These are phyloP conservation scores for Fusarium napiforme DNA, from an alignment of 2,329 filamentous ascomycete genomes.

Conservation along the genomic window DNA sequence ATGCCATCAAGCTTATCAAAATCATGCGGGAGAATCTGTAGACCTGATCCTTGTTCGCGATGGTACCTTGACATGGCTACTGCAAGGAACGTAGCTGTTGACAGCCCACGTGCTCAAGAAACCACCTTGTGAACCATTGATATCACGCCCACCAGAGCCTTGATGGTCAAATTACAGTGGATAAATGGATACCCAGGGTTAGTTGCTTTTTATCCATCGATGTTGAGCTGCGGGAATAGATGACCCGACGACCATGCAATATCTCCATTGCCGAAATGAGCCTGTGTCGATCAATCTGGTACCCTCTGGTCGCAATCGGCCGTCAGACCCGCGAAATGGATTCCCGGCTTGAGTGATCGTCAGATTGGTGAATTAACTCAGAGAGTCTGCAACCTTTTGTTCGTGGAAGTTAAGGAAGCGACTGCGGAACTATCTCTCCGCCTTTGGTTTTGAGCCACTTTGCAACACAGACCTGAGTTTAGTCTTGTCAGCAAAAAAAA, in stretches of 20 bases:
- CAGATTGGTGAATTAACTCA: too few relatives aligned
- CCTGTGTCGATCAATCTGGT: neutral
- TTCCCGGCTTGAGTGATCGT: too few relatives aligned
- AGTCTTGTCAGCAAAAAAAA: neutral
- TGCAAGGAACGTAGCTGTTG: accelerated
- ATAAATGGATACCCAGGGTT: too few relatives aligned
- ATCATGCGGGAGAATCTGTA: accelerated
- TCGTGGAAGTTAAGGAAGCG: accelerated
- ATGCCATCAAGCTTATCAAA: neutral
- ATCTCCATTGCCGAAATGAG: neutral
- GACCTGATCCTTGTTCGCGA: accelerated
- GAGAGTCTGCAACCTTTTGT: too few relatives aligned
- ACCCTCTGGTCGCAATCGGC: accelerated
- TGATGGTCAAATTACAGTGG: neutral
- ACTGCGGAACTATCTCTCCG: neutral
- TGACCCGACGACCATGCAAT: neutral
- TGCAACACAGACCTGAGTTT: neutral
- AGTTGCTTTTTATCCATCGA: accelerated
- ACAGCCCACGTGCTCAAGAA: neutral
- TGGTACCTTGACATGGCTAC: neutral
- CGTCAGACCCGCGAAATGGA: accelerated
- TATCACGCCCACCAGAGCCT: neutral
- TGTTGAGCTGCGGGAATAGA: neutral
- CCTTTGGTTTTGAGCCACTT: neutral
- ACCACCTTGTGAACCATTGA: too few relatives aligned